Base-by-base conservation (phyloP, 139 green algal species). In the Coelastrella sp. region DNA sequence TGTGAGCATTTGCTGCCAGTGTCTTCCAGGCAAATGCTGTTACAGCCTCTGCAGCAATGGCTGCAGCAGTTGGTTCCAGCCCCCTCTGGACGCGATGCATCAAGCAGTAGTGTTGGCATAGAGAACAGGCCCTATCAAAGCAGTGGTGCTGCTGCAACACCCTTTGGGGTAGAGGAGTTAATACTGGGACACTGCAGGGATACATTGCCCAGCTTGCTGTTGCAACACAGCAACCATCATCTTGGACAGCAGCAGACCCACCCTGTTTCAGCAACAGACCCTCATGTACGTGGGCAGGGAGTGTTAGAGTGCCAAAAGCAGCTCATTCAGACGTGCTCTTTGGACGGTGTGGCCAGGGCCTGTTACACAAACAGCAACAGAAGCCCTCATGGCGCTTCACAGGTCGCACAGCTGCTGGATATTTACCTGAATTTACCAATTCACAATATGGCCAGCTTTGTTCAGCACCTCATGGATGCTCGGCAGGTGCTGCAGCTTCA, bases 41-140 rank as follows among this genome's bases (percentile, higher is more conserved):
- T 81, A 43, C 41, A 43, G 30, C 23, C 43, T 19, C 34, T 83
- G 21, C 30, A 69, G 76, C 43, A n/a, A 34, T 83, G 76, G 76
- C 51, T 83, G 35, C 50, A n/a, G 6, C 25, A 34, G 30, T 57
- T 83, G 7, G 45, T 21, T 45, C 27, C 41, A 66, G 72, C 72
- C 53, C 48, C 27, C 21, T 21, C 5, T 30, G 30, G 74, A 21
- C 9, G 76, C 53, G 51, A 9, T 23, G 51, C 38, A 27, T 17
- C 51, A 30, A 19, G 40, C 21, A 5, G 27, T 43, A 7, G 3
- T 7, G 5, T 30, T 45, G 72, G 9, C 30, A 67, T 9, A n/a
- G n/a, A n/a, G n/a, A n/a, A n/a, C n/a, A n/a, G n/a, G n/a, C n/a
- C n/a, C n/a, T n/a, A n/a, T n/a, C n/a, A n/a, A n/a, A n/a, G 43